Percentiles rank a stretch among this genome's conserved stretches.
These are phyloP conservation scores for Boechera retrofracta DNA, from an alignment of 345 rosid species.

Conservation along the genomic window DNA sequence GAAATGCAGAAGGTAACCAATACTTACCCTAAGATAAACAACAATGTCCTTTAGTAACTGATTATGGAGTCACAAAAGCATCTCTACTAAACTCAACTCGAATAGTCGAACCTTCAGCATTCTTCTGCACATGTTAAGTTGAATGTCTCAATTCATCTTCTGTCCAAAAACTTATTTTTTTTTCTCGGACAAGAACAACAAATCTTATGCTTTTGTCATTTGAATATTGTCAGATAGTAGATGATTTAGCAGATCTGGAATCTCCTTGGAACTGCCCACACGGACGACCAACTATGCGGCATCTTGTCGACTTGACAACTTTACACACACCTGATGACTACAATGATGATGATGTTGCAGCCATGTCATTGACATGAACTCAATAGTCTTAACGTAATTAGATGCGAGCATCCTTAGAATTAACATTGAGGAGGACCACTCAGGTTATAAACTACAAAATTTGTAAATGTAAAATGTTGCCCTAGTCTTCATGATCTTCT, in stretches of 20 bases:
- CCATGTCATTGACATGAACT: conserved; percentile 27
- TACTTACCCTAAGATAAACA: neutral
- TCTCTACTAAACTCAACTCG: neutral
- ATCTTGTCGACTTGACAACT: conserved; percentile 78
- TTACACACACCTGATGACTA: conserved; percentile 46
- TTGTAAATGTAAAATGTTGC: conserved; percentile 4
- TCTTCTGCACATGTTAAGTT: neutral
- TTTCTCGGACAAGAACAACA: neutral
- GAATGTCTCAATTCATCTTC: conserved; percentile 5
- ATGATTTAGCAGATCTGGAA: conserved; percentile 75
- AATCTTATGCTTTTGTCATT: neutral
- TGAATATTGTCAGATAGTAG: conserved; percentile 61
- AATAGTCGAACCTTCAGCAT: neutral
- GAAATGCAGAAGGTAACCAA: conserved; percentile 89
- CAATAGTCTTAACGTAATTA: conserved; percentile 10
- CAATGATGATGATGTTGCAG: conserved; percentile 30
- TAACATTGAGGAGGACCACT: conserved; percentile 15
- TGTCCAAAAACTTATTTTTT: neutral
- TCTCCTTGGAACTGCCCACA: conserved; percentile 99
- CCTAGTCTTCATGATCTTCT: neutral
- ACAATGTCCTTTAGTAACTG: conserved; percentile 7
- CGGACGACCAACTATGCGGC: conserved; percentile 99
- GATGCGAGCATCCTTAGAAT: neutral
- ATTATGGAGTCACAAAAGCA: neutral
- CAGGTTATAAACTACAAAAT: neutral